A percentile compares a stretch with the other conserved stretches of the same genome.
Evolutionary conservation across 495 filamentous ascomycete genomes (phyloP).

Genomic region (Chaetomidium leptoderma): DNA sequence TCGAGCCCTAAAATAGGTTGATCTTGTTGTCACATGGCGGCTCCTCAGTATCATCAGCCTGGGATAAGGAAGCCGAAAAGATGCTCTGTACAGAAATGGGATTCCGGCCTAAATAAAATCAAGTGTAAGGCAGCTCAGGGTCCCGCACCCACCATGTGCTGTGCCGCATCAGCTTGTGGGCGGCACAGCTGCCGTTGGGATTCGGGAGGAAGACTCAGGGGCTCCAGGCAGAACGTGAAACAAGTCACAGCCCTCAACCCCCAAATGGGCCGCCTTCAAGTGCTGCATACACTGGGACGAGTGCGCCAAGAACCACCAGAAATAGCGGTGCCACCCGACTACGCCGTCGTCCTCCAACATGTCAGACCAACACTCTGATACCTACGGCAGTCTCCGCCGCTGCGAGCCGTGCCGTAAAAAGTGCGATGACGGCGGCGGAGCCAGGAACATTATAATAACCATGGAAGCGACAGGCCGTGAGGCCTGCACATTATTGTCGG

Average conservation of each 20-base stretch:
- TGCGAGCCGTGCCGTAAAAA: not conserved
- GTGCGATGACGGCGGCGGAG: not conserved
- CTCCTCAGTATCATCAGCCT: too few relatives aligned
- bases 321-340: constrained; percentile 1
- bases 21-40: too few relatives aligned
- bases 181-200: not conserved
- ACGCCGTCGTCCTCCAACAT: not conserved
- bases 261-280: not conserved
- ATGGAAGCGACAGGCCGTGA: not conserved
- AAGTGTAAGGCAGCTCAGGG: not conserved
- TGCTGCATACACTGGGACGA: not conserved
- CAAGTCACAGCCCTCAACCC: not conserved
- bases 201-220: not conserved
- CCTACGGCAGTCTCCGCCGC: not conserved
- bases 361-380: not conserved
- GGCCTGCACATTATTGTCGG: not conserved
- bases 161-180: not conserved
- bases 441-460: not conserved
- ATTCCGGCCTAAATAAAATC: not conserved
- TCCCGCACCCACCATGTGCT: not conserved
- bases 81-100: too few relatives aligned
- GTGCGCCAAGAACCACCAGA: not conserved
- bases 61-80: too few relatives aligned
- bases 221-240: constrained; percentile 8
- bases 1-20: too few relatives aligned